Evolutionary conservation across 768 basidiomycete species (phyloP), one percentile per base, ranked within the genome.

Genomic region (Cystofilobasidium ferigula): DNA sequence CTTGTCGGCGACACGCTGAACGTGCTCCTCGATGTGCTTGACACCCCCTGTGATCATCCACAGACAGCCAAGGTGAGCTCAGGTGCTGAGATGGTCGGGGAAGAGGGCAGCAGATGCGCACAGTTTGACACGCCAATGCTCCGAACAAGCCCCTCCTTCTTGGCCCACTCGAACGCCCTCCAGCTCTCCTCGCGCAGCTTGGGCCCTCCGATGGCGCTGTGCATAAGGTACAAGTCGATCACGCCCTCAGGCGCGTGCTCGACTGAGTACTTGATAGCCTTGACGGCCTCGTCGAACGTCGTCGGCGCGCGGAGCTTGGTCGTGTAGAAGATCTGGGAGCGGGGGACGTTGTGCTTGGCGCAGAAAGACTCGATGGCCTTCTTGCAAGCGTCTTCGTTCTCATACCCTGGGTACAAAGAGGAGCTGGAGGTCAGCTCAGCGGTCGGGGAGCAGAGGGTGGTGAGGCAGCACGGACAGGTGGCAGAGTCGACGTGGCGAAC

Each of bases 331-430:
- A 89, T 80, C 24, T 81, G 81, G 14, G 77, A 75, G 32, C 85
- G 83, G 57, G 83, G 81, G 13, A 80, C 80, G 61, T 76, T 76
- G n/a, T 79, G 74, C 5, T 64, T 38, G 13, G 74, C 70, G 74
- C 81, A 80, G 71, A 82, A 85, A 69, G 81, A 80, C 63, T 71
- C 76, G 71, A 88, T 82, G 34, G 84, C 85, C 30, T 78, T 74
- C 6, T 86, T 85, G 63, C 81, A 83, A 69, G 85, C 82, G 56
- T 74, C 76, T 73, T 88, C 86, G 75, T 87, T 86, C 72, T 85
- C 84, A 72, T 80, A 80, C 78, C 78, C 72, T 56, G 28, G 16
- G 38, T 20, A 1, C 14, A 26, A 43, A 7, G 14, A 38, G 18
- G 20, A 22, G 56, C 22, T 1, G 7, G 69, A 18, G 69, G 67